These are phyloP conservation scores for Rhodotorula graminis DNA, from an alignment of 768 basidiomycete genomes.

Conservation along the genomic window DNA sequence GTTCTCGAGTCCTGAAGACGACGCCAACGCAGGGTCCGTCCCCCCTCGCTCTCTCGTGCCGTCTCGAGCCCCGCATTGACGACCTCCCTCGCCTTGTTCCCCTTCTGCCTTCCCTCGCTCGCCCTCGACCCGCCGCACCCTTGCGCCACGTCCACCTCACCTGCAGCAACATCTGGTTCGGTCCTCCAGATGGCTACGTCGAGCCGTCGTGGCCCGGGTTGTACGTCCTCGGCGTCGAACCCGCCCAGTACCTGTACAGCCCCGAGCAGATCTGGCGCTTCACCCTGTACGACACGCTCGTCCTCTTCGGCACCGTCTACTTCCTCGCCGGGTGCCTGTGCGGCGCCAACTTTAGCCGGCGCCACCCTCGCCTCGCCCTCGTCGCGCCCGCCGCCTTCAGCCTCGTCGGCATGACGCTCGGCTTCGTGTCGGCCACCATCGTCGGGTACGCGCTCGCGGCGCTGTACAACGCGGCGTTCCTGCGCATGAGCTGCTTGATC, in stretches of 20 bases:
- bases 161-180: background rate
- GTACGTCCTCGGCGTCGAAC: background rate
- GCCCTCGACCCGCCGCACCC: too few species aligned
- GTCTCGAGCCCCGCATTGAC: too few species aligned
- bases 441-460: conserved; percentile 17
- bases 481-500: conserved; percentile 14
- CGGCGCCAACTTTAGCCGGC: conserved; percentile 3
- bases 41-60: background rate
- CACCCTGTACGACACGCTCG: conserved; percentile 17
- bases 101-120: too few species aligned
- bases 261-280: conserved; percentile 18
- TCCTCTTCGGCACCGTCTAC: conserved; percentile 1
- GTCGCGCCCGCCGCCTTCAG: conserved; percentile 6
- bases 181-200: background rate
- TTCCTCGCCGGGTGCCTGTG: conserved; percentile 2
- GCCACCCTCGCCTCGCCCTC: conserved; percentile 12
- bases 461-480: conserved; percentile 22
- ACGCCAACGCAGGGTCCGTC: background rate
- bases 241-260: conserved; percentile 12
- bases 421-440: conserved; percentile 14
- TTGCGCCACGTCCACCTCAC: too few species aligned
- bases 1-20: too few species aligned
- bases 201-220: conserved; percentile 8
- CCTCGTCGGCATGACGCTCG: background rate
- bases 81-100: too few species aligned